A percentile compares a stretch with the other conserved stretches of the same genome.
Evolutionary conservation across 495 filamentous ascomycete genomes (phyloP).

Genomic region (Chaetomium fimeti): DNA sequence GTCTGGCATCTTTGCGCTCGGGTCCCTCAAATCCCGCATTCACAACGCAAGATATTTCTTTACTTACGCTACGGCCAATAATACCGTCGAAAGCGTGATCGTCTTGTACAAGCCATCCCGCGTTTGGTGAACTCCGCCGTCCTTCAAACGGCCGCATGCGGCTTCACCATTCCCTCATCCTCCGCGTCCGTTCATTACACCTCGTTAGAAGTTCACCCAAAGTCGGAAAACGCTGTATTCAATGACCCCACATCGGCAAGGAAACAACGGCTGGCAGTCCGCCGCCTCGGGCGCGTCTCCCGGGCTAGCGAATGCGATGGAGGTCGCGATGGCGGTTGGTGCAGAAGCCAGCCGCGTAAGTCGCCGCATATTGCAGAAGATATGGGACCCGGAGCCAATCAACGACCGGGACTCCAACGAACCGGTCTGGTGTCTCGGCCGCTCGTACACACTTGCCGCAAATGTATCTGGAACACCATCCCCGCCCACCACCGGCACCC

Average conservation of each 20-base stretch:
- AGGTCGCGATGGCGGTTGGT: slow-evolving; percentile 42
- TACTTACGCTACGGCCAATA: not conserved
- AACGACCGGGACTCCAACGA: slow-evolving; percentile 69
- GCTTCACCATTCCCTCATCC: no score
- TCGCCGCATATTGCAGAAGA: slow-evolving; percentile 84
- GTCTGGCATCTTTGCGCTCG: not conserved
- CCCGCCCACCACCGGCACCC: slow-evolving; percentile 30
- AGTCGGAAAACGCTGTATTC: not conserved
- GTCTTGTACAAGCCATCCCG: not conserved
- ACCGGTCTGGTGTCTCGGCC: slow-evolving; percentile 87
- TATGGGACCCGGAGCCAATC: slow-evolving; percentile 91
- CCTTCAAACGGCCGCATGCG: not conserved
- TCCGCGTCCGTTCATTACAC: not conserved
- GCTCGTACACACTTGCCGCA: slow-evolving; percentile 60
- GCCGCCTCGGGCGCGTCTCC: slow-evolving; percentile 32
- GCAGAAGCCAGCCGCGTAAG: slow-evolving; percentile 40
- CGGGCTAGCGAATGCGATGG: slow-evolving; percentile 40
- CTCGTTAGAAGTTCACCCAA: not conserved
- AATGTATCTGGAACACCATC: slow-evolving; percentile 27
- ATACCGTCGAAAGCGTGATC: not conserved
- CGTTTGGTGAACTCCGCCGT: not conserved
- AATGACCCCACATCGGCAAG: slow-evolving; percentile 29
- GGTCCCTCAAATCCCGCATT: not conserved
- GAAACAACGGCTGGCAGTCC: slow-evolving; percentile 35
- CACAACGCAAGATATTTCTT: not conserved